phyloP scores from a whole-genome alignment of 495 filamentous ascomycete species.

The Neurospora pannonica region DNA sequence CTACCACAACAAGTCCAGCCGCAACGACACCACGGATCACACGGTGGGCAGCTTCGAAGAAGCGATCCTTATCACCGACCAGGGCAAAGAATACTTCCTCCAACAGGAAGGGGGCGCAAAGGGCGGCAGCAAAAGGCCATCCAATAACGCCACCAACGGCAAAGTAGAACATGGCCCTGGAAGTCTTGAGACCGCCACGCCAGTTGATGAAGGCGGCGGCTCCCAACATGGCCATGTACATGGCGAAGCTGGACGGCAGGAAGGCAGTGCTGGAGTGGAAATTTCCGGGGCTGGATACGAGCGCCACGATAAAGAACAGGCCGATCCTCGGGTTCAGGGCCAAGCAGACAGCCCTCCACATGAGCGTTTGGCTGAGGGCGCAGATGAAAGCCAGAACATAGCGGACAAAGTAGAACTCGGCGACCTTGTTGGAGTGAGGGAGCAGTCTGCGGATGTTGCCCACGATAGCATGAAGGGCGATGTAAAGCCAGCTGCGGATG shows the following conservation, averaged over 20 bases:
- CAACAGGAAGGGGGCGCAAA: conserved; percentile 71
- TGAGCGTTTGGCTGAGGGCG: conserved; percentile 67
- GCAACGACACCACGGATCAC: conserved; percentile 58
- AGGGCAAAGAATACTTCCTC: conserved; percentile 63
- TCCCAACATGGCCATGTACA: conserved; percentile 87
- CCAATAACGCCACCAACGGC: conserved; percentile 81
- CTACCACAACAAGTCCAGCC: conserved; percentile 60
- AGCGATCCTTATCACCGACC: conserved; percentile 45
- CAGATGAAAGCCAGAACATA: conserved; percentile 63
- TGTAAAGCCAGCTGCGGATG: conserved; percentile 93
- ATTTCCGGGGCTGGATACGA: conserved; percentile 76
- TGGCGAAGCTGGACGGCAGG: conserved; percentile 90
- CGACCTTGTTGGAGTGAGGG: conserved; percentile 47
- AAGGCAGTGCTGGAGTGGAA: conserved; percentile 83
- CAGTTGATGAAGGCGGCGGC: conserved; percentile 83
- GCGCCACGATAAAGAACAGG: conserved; percentile 67
- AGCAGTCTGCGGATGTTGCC: conserved; percentile 56
- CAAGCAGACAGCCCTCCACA: conserved; percentile 67
- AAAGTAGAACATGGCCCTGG: conserved; percentile 83
- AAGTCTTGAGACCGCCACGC: conserved; percentile 62
- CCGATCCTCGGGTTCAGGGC: conserved; percentile 72
- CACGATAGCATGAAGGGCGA: conserved; percentile 69
- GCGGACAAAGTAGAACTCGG: conserved; percentile 83
- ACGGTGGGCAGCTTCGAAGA: conserved; percentile 46
- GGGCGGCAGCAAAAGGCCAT: conserved; percentile 86